Base-by-base conservation (phyloP, 371 early-diverging fungal species). In the Mucor lusitanicus region DNA sequence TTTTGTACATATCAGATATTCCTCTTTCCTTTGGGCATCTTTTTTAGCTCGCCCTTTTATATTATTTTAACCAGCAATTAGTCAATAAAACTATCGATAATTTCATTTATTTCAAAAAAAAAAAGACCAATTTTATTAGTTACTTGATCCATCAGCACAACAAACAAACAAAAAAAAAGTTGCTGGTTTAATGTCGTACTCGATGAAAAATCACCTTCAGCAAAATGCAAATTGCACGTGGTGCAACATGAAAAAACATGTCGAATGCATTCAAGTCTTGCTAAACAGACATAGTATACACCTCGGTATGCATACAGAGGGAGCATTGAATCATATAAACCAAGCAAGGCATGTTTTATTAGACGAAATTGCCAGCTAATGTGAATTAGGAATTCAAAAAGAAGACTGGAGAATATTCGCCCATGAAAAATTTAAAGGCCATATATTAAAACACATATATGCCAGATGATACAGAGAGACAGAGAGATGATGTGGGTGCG, bases 1-100 rank as follows among this genome's bases (percentile, higher is more conserved):
- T 19, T 30, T n/a, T 55, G 56, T 55, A 55, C 56, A 55, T 55
- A 55, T 32, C 4, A n/a, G 32, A 55, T 55, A 55, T 55, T 32
- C 28, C 12, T 30, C n/a, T 30, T n/a, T 30, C 13, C n/a, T 53
- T 53, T 27, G 19, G 13, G 25, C 25, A 23, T 53, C 28, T 25
- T 53, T 53, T 19, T 28, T 53, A 9, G 11, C 27, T 53, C 28
- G 3, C 28, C 8, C 23, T 28, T 27, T 53, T 53, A 27, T 30
- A 30, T 55, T 55, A 17, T 55, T 32, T 28, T 55, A 30, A 55
- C 17, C 32, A 27, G 28, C 30, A 15, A 55, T 48, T 23, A 25
- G 12, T 50, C 50, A 50, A 50, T 50, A 50, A 50, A 50, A 50
- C 50, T 50, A 50, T 50, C 11, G 9, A 55, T 55, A 15, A 55